Base-by-base conservation (phyloP, 2,329 filamentous ascomycete species). In the Paraphaeosphaeria sporulosa region DNA sequence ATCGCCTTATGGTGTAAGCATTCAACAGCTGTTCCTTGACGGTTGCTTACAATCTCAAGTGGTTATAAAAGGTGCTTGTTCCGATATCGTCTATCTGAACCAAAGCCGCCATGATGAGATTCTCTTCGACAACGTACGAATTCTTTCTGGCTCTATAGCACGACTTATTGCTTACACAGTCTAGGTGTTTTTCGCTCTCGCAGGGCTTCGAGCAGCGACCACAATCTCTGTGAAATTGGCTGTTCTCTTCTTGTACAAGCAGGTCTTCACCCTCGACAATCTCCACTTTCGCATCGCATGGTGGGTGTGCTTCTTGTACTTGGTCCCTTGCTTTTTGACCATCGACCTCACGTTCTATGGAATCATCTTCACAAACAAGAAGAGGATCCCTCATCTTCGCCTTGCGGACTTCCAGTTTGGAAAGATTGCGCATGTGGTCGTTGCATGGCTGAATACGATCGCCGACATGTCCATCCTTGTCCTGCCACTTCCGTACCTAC, bases 171-270 rank as follows among this genome's bases (percentile, higher is more conserved):
- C 44, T 47, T 5, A 47, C n/a, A 30, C 23, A 17, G 12, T 2
- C 12, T 10, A 51, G 48, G 48, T 51, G 4, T 51, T 38, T n/a
- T 51, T 51, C 48, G 48, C 48, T 25, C 48, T 51, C 12, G 48
- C 32, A 23, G 32, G 19, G 12, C 48, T 51, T 9, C n/a, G 48
- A 5, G 48, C 48, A 40, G 48, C 48, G 48, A 51, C 48, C 19
- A 51, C 48, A 7, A 19, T 51, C n/a, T 51, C 48, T 2, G 48
- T 51, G 6, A 51, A 51, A 12, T 19, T 38, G 12, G 32, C 48
- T 17, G 32, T 51, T 10, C 21, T 51, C 12, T 51, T 51, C 48
- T 19, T 51, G 9, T 38, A 51, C 34, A 51, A 51, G 17, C 48
- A 40, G 19, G 48, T 51, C 48, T 40, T 51, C 30, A 51, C 48